A percentile compares a stretch with the other conserved stretches of the same genome.
phyloP scores from a whole-genome alignment of 2,329 filamentous ascomycete genomes.

The Fonsecaea monophora region DNA sequence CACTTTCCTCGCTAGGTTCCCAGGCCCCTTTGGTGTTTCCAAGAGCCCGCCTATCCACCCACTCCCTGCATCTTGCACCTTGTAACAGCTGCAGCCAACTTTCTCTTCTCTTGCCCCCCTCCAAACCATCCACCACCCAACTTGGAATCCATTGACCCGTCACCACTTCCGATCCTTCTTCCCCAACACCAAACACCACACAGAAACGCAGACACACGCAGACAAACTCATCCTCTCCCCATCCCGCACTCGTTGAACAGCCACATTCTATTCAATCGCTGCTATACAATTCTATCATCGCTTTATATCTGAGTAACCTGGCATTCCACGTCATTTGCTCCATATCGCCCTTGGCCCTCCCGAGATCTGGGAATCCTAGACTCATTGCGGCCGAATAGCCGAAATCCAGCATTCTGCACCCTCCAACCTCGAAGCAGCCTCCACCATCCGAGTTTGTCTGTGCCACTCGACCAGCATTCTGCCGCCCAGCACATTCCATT shows the following conservation, averaged over 20 bases:
- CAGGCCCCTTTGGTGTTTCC: not conserved
- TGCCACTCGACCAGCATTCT: conserved; percentile 24
- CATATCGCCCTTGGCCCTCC: not conserved
- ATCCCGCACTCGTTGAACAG: not conserved
- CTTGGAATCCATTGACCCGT: not conserved
- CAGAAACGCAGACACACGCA: not conserved
- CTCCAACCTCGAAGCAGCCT: conserved; percentile 14
- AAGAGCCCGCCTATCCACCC: conserved; percentile 1
- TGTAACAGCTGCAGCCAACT: conserved; percentile 3
- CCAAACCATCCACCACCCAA: not conserved
- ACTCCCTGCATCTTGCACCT: not conserved
- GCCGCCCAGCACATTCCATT: conserved; percentile 23
- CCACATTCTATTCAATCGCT: not conserved
- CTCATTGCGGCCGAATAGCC: conserved; percentile 8
- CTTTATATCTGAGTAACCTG: not conserved
- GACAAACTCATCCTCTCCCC: not conserved
- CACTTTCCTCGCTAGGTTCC: not conserved
- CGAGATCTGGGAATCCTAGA: not conserved
- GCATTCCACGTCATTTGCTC: not conserved
- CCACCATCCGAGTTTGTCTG: conserved; percentile 5
- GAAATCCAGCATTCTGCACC: conserved; percentile 15
- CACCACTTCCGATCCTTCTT: not conserved
- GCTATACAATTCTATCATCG: not conserved
- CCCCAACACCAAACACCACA: not conserved
- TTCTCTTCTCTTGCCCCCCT: not conserved